These are phyloP conservation scores for Fusarium sp. DNA, from an alignment of 2,329 filamentous ascomycete species.

Conservation along the genomic window DNA sequence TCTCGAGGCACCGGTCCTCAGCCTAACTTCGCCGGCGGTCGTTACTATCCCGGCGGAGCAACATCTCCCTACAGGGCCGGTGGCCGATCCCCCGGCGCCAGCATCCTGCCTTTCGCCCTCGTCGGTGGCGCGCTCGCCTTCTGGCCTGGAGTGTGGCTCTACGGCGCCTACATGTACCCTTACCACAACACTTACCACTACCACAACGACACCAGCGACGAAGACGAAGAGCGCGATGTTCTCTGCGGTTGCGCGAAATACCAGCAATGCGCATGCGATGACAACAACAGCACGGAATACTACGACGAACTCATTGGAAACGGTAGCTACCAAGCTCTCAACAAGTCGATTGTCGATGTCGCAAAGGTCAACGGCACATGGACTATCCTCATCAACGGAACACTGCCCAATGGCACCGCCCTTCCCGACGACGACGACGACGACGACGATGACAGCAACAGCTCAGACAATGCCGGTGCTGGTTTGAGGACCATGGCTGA, in stretches of 20 bases:
- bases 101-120: conserved; percentile 68
- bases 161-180: conserved; percentile 73
- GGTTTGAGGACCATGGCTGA: conserved; percentile 54
- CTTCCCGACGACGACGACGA: conserved; percentile 54
- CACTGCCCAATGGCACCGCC: conserved; percentile 79
- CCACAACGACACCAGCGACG: conserved; percentile 65
- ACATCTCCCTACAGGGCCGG: conserved; percentile 73
- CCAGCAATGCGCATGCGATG: conserved; percentile 75
- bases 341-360: conserved; percentile 74
- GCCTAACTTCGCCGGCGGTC: conserved; percentile 72
- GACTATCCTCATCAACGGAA: conserved; percentile 82
- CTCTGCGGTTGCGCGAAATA: conserved; percentile 67
- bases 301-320: conserved; percentile 75
- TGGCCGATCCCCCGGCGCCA: conserved; percentile 63
- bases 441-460: conserved; percentile 14
- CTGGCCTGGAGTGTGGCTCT: conserved; percentile 77
- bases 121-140: conserved; percentile 65
- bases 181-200: conserved; percentile 60
- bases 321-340: conserved; percentile 71
- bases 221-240: conserved; percentile 55
- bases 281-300: conserved; percentile 73
- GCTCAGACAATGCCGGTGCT: conserved; percentile 45
- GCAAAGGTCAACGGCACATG: conserved; percentile 71
- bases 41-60: conserved; percentile 78
- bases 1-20: conserved; percentile 72